Base-by-base conservation (phyloP, 106 monocot genomes). In the Gastrodia elata region DNA sequence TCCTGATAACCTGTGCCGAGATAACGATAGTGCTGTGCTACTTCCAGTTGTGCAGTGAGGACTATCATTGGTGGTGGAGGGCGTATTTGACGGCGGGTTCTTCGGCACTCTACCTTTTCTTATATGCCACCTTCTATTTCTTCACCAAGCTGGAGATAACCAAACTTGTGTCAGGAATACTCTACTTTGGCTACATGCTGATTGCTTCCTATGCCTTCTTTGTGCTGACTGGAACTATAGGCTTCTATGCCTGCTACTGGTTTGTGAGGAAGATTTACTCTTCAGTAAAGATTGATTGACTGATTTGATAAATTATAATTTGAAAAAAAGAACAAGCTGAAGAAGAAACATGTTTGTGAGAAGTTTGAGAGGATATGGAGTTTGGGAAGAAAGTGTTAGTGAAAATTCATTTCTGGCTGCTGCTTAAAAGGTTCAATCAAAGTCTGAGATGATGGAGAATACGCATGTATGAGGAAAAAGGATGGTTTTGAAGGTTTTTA, bases 21-120 rank as follows among this genome's bases (percentile, higher is more conserved):
- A 88, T 88, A 28, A 88, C 88, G 16, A 88, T 88, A 4, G 88
- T 88, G 40, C 88, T 88, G 2, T 88, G 88, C 77, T 88, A 88
- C 84, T 88, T 88, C 82, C 88, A 88, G 77, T 61, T 88, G 68
- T 88, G 88, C 35, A 81, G 88, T 24, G 88, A 88, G 76, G 88
- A 88, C 35, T 88, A 88, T 14, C 46, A 83, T 38, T 88, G 88
- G 88, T 88, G 88, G 88, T 88, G 88, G 88, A 85, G 88, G 71
- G 82, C 88, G 6, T 88, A 88, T 65, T 65, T 88, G 46, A 88
- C 88, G 15, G 82, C 84, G 26, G 88, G 88, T n/a, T 88, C 84
- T 30, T 88, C 84, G 33, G 88, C 88, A 0, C 65, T 88, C 22
- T 88, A 88, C 80, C 80, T 88, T 6, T 88, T 88, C 78, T 68